Evolutionary conservation across 176 grass and related monocot genomes (phyloP).

Genomic region (Bromus sterilis): DNA sequence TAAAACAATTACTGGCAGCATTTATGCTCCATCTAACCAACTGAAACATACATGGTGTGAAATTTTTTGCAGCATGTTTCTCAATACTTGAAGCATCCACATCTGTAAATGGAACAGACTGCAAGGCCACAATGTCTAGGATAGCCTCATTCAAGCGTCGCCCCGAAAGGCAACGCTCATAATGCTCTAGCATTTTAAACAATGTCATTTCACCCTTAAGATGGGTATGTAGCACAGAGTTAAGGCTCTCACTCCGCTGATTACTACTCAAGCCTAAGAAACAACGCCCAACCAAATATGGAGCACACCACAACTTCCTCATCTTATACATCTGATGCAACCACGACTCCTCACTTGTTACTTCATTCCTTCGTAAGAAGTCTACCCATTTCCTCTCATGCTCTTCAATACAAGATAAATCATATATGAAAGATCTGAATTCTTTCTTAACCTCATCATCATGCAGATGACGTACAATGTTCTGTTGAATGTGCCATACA

Average conservation of each 20-base stretch:
- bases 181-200: background rate
- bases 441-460: background rate
- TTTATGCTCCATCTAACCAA: background rate
- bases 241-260: background rate
- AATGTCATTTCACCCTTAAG: background rate
- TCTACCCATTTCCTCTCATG: background rate
- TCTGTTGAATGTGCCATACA: background rate
- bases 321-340: background rate
- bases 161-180: background rate
- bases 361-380: background rate
- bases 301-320: background rate
- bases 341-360: background rate
- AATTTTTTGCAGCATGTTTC: background rate
- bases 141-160: background rate
- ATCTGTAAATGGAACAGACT: background rate
- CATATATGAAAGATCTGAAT: background rate
- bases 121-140: background rate
- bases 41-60: background rate
- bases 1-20: background rate
- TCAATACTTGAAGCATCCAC: background rate
- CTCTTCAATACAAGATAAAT: background rate
- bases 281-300: background rate
- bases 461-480: background rate
- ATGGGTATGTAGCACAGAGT: background rate
- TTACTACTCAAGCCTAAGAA: conserved; percentile 4